Conservation (phyloP, 176 grass and related monocot genomes). For the Metroxylon sagu region DNA sequence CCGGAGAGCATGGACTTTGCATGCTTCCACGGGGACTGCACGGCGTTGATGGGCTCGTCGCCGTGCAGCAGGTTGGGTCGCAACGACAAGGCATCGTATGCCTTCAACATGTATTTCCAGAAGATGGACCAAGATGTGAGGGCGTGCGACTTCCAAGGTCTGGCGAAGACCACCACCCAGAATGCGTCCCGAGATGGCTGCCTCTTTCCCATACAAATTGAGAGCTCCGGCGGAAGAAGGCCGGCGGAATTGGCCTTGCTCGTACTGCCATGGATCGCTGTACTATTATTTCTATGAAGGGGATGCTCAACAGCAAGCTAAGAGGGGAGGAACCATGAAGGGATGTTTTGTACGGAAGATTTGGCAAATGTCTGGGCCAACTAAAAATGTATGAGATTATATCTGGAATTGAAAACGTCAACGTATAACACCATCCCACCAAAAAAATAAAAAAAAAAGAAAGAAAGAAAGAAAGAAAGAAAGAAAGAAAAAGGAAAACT, state of each 20-base stretch:
- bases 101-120: constrained; percentile 99
- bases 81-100: constrained; percentile 62
- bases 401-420: too few relatives aligned
- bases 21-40: constrained; percentile 68
- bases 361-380: too few relatives aligned
- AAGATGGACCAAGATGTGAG: constrained; percentile 83
- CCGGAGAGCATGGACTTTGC: constrained; percentile 47
- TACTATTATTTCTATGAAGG: constrained; percentile 32
- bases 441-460: too few relatives aligned
- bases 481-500: too few relatives aligned
- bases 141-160: constrained; percentile 69
- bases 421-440: too few relatives aligned
- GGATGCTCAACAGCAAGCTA: not conserved
- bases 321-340: too few relatives aligned
- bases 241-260: not conserved
- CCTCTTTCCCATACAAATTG: constrained; percentile 53
- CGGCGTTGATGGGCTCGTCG: constrained; percentile 46
- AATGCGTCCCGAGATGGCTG: constrained; percentile 47
- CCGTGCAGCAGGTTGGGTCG: constrained; percentile 48
- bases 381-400: too few relatives aligned
- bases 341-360: too few relatives aligned
- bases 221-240: constrained; percentile 22
- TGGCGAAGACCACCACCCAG: constrained; percentile 51
- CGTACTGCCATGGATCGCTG: constrained; percentile 11
- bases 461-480: too few relatives aligned